phyloP scores from a whole-genome alignment of 495 filamentous ascomycete genomes.

The Aspergillus mulundensis region DNA sequence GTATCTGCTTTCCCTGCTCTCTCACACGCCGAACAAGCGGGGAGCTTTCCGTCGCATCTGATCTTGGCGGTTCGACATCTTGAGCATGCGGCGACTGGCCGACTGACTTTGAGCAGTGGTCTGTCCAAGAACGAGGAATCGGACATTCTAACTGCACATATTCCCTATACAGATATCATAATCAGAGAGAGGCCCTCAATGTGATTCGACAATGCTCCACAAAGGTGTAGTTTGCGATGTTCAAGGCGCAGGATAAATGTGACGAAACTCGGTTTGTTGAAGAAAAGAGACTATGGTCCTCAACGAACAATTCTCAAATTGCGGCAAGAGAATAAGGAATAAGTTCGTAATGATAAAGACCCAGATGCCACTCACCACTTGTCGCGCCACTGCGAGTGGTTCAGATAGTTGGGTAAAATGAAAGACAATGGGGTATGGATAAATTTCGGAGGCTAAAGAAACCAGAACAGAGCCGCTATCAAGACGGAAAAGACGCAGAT shows the following conservation, averaged over 20 bases:
- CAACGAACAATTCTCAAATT: background rate
- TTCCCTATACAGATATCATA: constrained; percentile 9
- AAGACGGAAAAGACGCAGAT: constrained; percentile 1
- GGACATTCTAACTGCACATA: constrained; percentile 23
- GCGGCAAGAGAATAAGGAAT: background rate
- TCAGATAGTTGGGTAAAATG: background rate
- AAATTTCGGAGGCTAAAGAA: constrained; percentile 6
- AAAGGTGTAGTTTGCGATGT: background rate
- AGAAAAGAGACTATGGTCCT: background rate
- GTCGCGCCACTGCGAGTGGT: background rate
- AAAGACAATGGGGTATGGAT: background rate
- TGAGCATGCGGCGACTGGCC: constrained; percentile 88
- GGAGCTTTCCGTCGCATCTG: constrained; percentile 92
- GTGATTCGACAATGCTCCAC: background rate
- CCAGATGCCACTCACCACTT: background rate
- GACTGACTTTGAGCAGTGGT: constrained; percentile 80
- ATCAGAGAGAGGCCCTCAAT: background rate
- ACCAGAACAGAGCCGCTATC: constrained; percentile 12
- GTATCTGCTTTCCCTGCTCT: constrained; percentile 72
- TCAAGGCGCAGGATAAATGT: background rate
- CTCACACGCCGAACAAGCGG: constrained; percentile 89
- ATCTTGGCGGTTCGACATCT: constrained; percentile 91
- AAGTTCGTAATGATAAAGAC: background rate
- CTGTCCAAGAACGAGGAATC: constrained; percentile 54
- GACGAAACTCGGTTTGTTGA: background rate